Base-by-base conservation (phyloP, 2,329 filamentous ascomycete species). In the Conoideocrella luteorostrata region DNA sequence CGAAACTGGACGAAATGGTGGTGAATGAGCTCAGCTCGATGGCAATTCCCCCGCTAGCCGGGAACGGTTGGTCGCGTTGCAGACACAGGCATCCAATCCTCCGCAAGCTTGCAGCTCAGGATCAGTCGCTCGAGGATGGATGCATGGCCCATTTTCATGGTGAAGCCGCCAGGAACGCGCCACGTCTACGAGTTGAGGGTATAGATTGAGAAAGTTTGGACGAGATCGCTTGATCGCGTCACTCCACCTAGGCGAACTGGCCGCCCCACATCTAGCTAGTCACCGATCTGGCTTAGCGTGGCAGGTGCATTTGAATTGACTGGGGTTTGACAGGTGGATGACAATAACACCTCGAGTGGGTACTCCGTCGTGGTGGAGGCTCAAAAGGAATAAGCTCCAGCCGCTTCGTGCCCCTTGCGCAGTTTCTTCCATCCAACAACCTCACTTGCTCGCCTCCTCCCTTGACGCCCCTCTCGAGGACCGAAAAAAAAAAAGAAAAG, bases 321-420 rank as follows among this genome's bases (percentile, higher is more conserved):
- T 22, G 34, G 34, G 34, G 10, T 24, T 22, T 35, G 33, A 35
- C 33, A 20, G n/a, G 21, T 35, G 33, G 12, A 18, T 18, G 9
- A 18, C 17, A 18, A 12, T 37, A 9, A 4, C 35, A 13, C 26
- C 13, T 28, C 26, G 12, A 21, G 36, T 39, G 12, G 41, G 41
- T 34, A 37, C 33, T 29, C n/a, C n/a, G n/a, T n/a, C n/a, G n/a
- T 33, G 41, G 41, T 33, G 42, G 36, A 44, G 42, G 36, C 20
- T 39, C 39, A 42, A 46, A 46, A 42, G 39, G 34, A 46, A 46
- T 32, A 29, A 32, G 44, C 44, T 17, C 39, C 44, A 42, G 39
- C 37, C 45, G 26, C 48, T 34, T 18, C n/a, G 18, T 39, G 48
- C 39, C 48, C 48, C 48, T 50, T 47, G 48, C 48, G 30, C 45